These are phyloP conservation scores for Salinomyces thailandicus DNA, from an alignment of 2,329 filamentous ascomycete species.

Conservation along the genomic window DNA sequence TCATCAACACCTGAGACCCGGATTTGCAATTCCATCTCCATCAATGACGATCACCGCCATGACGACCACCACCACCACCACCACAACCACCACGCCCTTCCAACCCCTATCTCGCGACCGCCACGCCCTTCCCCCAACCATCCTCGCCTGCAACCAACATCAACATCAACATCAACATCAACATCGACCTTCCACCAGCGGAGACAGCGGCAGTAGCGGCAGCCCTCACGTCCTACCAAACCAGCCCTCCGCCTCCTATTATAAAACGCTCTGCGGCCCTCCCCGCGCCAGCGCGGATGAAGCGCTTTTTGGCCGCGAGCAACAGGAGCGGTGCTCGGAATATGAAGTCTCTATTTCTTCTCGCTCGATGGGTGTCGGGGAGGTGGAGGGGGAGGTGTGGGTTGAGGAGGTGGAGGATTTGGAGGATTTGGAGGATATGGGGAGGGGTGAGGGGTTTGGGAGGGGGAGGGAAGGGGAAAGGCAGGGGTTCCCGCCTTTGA, in stretches of 20 bases:
- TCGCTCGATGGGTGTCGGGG: neutral
- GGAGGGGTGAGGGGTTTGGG: neutral
- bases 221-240: too few species aligned
- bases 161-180: too few species aligned
- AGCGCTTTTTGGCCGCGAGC: neutral
- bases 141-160: too few species aligned
- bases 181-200: too few species aligned
- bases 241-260: too few species aligned
- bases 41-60: neutral
- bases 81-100: constrained; percentile 1
- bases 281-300: neutral
- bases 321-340: neutral
- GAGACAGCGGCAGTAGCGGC: too few species aligned
- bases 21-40: too few species aligned
- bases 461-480: neutral
- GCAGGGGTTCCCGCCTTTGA: neutral
- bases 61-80: neutral
- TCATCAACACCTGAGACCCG: too few species aligned
- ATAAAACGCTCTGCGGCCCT: too few species aligned
- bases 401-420: neutral
- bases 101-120: constrained; percentile 1
- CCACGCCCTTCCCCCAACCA: too few species aligned
- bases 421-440: neutral
- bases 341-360: neutral
- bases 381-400: neutral